Evolutionary conservation across 2,329 filamentous ascomycete genomes (phyloP), one percentile per base, ranked within the genome.

Genomic region (Aspergillus latus): DNA sequence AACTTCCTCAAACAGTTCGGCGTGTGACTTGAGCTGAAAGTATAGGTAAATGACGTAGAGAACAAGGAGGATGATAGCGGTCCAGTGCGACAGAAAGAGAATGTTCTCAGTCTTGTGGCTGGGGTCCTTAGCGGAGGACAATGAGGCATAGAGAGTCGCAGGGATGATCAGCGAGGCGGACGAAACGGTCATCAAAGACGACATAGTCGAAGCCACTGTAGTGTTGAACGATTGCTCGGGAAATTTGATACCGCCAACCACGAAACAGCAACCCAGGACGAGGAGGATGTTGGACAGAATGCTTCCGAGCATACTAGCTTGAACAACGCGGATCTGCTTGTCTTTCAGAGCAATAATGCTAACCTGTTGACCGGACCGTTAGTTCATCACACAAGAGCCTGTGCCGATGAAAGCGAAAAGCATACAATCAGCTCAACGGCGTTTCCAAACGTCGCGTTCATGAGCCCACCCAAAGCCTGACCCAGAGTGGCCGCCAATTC

Each of bases 301-400:
- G 68, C 90, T 95, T 47, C 94, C 93, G 34, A 97, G 86, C 92
- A 97, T 97, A 62, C 91, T 96, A 16, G 93, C 89, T 77, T 97
- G 94, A n/a, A 97, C 93, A 62, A 97, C 92, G 66, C 93, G 87
- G 69, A 97, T 95, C 76, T 97, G 89, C 61, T 86, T 85, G 65
- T 94, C 86, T 63, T 81, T 85, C 45, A 99, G 82, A 15, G 94
- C 94, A 62, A 97, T 88, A 65, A 97, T 93, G 72, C 90, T 96
- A 70, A 96, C 90, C 89, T 93, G 69, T 8, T 55, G 48, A 42
- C 13, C 2, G 9, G 11, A 30, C 44, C 10, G 32, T 60, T 43
- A 57, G 54, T 30, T 30, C 43, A 36, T 4, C 45, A 40, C 5
- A 15, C 34, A 13, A 9, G 13, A 37, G 5, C 7, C 11, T 13